phyloP scores from a whole-genome alignment of 805 yeast species.

The Diddensiella transvaalensis region DNA sequence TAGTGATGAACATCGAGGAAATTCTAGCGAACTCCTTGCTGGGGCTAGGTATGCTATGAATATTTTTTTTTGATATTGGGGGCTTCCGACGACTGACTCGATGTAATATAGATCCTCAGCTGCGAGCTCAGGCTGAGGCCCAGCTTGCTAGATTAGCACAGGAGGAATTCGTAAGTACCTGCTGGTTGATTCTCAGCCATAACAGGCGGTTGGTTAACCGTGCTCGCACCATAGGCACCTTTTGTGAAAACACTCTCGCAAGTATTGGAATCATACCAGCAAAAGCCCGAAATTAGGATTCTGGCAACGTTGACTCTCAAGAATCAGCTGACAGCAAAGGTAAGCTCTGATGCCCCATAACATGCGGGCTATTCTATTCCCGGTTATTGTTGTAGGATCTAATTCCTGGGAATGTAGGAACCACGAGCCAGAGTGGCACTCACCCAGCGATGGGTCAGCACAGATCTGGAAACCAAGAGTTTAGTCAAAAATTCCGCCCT shows the following conservation, averaged over 20 bases:
- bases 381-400: no score
- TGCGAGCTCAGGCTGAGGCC: conserved; percentile 73
- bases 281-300: conserved; percentile 78
- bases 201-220: background rate
- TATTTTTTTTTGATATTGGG: background rate
- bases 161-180: conserved; percentile 55
- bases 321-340: conserved; percentile 79
- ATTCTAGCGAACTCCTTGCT: background rate
- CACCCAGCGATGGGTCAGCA: conserved; percentile 68
- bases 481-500: conserved; percentile 64
- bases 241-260: conserved; percentile 67
- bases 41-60: background rate
- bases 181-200: background rate
- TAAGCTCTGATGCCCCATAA: background rate
- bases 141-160: conserved; percentile 68
- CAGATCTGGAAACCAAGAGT: conserved; percentile 52
- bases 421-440: conserved; percentile 51
- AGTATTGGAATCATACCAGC: conserved; percentile 62
- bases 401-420: no score
- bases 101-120: conserved; percentile 18
- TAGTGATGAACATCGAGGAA: background rate
- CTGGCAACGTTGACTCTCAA: conserved; percentile 85
- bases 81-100: background rate
- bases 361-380: no score
- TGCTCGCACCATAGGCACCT: conserved; percentile 31